phyloP scores from a whole-genome alignment of 805 yeast species.

The Yueomyces sp. region DNA sequence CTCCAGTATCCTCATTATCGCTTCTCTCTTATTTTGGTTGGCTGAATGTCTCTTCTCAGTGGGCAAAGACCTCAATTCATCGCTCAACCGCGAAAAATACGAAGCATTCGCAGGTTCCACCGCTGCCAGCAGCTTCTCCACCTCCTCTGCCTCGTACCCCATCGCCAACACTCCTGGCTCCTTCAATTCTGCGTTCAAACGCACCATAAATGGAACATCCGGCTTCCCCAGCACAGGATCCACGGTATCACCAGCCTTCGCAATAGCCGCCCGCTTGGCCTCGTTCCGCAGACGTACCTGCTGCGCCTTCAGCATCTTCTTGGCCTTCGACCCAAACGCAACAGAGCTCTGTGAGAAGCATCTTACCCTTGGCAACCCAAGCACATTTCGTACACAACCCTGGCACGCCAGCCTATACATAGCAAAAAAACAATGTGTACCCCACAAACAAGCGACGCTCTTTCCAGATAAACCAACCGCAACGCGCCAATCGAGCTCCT shows the following conservation, averaged over 20 bases:
- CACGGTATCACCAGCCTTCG: conserved; percentile 27
- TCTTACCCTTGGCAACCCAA: too few relatives aligned
- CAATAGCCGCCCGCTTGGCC: conserved; percentile 21
- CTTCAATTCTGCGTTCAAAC: conserved; percentile 51
- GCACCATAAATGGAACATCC: conserved; percentile 49
- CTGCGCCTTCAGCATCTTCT: conserved; percentile 22
- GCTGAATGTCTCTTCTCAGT: conserved; percentile 15
- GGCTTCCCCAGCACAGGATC: conserved; percentile 81
- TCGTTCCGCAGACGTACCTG: conserved; percentile 23
- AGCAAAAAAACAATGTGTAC: too few relatives aligned
- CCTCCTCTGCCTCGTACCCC: conserved; percentile 47
- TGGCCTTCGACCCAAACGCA: conserved; percentile 15
- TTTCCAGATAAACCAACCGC: too few relatives aligned
- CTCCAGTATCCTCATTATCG: conserved; percentile 56
- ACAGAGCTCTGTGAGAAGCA: too few relatives aligned
- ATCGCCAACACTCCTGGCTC: conserved; percentile 54
- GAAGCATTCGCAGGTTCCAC: conserved; percentile 19
- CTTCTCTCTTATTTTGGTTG: conserved; percentile 45
- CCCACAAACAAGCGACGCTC: too few relatives aligned
- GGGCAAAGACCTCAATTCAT: conserved; percentile 9
- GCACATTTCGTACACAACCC: too few relatives aligned
- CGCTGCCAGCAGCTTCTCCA: conserved; percentile 65
- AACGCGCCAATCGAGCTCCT: too few relatives aligned
- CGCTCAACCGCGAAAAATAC: conserved; percentile 13
- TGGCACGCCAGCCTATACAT: too few relatives aligned